Conservation (phyloP, 2,329 filamentous ascomycete species). For the Beauveria australis region DNA sequence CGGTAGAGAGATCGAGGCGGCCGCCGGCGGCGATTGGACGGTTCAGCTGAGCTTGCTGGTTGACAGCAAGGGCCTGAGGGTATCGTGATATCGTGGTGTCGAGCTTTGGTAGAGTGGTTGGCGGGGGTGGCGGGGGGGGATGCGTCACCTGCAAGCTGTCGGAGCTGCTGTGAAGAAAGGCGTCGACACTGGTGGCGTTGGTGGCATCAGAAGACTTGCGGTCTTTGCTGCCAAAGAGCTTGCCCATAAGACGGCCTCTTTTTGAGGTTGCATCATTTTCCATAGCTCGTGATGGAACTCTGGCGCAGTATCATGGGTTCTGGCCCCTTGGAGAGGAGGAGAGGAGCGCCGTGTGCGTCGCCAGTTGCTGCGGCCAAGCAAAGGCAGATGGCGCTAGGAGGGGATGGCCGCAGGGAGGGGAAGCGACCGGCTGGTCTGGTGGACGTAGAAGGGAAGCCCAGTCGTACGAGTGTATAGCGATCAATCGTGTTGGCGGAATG, state of each 20-base stretch:
- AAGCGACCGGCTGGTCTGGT: neutral
- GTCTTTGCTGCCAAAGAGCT: conserved; percentile 46
- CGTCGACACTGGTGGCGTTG: conserved; percentile 42
- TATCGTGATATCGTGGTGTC: conserved; percentile 50
- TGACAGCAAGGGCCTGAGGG: conserved; percentile 43
- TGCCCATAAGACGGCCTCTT: conserved; percentile 54
- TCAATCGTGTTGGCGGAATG: neutral
- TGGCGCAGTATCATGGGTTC: conserved; percentile 22
- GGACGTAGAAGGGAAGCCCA: neutral
- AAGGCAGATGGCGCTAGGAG: conserved; percentile 5
- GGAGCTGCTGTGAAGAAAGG: conserved; percentile 47
- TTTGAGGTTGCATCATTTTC: conserved; percentile 37
- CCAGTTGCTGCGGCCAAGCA: conserved; percentile 15
- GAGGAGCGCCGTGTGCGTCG: conserved; percentile 14
- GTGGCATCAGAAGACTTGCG: conserved; percentile 28
- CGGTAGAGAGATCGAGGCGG: conserved; percentile 31
- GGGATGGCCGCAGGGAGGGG: neutral
- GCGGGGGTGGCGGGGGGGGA: conserved; percentile 34
- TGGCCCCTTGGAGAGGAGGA: conserved; percentile 12
- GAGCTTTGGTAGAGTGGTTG: conserved; percentile 37
- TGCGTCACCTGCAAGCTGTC: conserved; percentile 48
- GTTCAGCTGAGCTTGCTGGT: conserved; percentile 35
- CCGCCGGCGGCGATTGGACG: conserved; percentile 30
- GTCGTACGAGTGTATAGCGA: neutral
- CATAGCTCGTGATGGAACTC: conserved; percentile 25